A percentile compares a stretch with the other conserved stretches of the same genome.
These are phyloP conservation scores for Leccinum barrowsii DNA, from an alignment of 768 basidiomycete genomes.

Conservation along the genomic window DNA sequence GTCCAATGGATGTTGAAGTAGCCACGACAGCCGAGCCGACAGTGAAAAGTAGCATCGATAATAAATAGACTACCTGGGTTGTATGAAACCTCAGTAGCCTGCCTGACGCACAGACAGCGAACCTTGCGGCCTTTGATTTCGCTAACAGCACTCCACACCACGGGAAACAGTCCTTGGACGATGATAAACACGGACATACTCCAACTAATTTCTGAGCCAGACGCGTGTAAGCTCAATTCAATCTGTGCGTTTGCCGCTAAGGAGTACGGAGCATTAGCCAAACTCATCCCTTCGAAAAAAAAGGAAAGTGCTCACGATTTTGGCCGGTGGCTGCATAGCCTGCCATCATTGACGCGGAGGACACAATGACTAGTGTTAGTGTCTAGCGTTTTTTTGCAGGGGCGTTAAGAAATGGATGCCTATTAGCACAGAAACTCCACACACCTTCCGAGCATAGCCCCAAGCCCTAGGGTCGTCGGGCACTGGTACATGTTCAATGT, in stretches of 20 bases:
- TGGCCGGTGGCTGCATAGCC: slow-evolving; percentile 25
- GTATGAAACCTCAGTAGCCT: background rate
- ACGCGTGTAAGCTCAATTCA: slow-evolving; percentile 56
- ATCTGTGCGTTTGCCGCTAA: slow-evolving; percentile 69
- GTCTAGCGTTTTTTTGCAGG: slow-evolving; percentile 10
- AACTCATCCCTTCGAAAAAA: background rate
- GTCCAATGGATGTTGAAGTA: slow-evolving; percentile 48
- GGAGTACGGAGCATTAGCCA: background rate
- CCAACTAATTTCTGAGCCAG: slow-evolving; percentile 58
- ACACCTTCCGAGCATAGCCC: slow-evolving; percentile 53
- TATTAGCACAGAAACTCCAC: background rate
- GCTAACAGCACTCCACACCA: slow-evolving; percentile 68
- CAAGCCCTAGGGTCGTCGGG: slow-evolving; percentile 60
- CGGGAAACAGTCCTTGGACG: slow-evolving; percentile 63
- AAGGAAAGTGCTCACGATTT: slow-evolving; percentile 20
- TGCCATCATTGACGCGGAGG: slow-evolving; percentile 28
- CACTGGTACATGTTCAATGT: slow-evolving; percentile 41
- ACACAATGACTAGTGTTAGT: slow-evolving; percentile 24
- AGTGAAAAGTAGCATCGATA: slow-evolving; percentile 50
- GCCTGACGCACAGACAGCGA: background rate
- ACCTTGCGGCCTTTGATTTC: slow-evolving; percentile 78
- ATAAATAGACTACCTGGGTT: slow-evolving; percentile 50
- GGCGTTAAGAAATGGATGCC: background rate
- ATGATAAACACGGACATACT: slow-evolving; percentile 70
- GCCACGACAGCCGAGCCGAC: slow-evolving; percentile 59